Percentiles rank a stretch among this genome's conserved stretches.
phyloP scores from a whole-genome alignment of 768 basidiomycete species.

The Sutorius australiensis region DNA sequence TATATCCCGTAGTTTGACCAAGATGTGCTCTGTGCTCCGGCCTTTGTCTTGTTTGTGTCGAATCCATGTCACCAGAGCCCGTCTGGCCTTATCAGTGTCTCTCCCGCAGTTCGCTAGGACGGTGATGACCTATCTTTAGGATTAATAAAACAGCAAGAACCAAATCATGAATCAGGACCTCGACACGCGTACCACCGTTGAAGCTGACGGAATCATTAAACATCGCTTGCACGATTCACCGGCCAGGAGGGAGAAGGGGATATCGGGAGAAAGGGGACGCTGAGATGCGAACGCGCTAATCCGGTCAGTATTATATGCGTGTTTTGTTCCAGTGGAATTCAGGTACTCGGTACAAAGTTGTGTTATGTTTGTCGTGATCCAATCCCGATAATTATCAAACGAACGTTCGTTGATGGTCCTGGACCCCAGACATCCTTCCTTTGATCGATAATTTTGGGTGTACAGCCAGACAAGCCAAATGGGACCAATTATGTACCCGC shows the following conservation, averaged over 20 bases:
- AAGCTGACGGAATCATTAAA: constrained; percentile 26
- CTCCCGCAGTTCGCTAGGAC: constrained; percentile 33
- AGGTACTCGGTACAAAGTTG: constrained; percentile 15
- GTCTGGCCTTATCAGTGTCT: constrained; percentile 25
- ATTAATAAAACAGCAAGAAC: background rate
- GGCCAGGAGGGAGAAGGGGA: background rate
- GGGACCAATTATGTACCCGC: background rate
- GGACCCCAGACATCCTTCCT: constrained; percentile 5
- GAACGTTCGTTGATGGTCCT: constrained; percentile 10
- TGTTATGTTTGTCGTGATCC: constrained; percentile 3
- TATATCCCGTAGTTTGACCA: constrained; percentile 25
- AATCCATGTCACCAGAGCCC: constrained; percentile 30
- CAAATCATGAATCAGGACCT: constrained; percentile 12
- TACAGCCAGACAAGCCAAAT: background rate
- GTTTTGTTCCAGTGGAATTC: constrained; percentile 6
- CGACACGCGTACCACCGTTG: constrained; percentile 28
- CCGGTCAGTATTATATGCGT: constrained; percentile 10
- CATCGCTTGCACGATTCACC: constrained; percentile 7
- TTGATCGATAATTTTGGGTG: background rate
- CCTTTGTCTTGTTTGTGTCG: constrained; percentile 27
- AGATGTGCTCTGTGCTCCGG: constrained; percentile 29
- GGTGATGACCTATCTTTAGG: constrained; percentile 24
- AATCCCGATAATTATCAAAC: constrained; percentile 3
- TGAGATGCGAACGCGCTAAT: background rate
- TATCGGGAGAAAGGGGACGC: constrained; percentile 1